phyloP scores from a whole-genome alignment of 2,329 filamentous ascomycete genomes.

The Talaromyces sp. region DNA sequence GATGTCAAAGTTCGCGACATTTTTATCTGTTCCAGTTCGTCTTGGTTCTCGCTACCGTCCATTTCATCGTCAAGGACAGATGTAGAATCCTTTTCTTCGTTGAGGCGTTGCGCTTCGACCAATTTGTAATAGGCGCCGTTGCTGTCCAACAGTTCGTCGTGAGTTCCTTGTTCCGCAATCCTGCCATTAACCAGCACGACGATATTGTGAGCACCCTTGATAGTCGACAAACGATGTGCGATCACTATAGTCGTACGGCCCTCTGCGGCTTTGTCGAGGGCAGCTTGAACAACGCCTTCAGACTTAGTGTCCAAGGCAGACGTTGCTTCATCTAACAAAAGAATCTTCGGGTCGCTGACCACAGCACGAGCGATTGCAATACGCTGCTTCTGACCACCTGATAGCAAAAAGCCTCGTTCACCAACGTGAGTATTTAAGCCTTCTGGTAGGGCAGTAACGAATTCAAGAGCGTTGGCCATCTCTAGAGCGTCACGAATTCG shows the following conservation, averaged over 20 bases:
- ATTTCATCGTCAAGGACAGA: conserved; percentile 15
- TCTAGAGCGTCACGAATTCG: conserved; percentile 27
- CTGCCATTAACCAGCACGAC: conserved; percentile 41
- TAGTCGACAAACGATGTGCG: conserved; percentile 43
- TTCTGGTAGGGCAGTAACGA: conserved; percentile 68
- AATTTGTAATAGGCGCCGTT: conserved; percentile 39
- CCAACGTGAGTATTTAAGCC: conserved; percentile 82
- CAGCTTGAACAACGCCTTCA: conserved; percentile 80
- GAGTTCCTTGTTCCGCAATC: conserved; percentile 43
- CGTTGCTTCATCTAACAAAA: conserved; percentile 87
- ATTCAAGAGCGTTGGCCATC: conserved; percentile 64
- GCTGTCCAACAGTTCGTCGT: conserved; percentile 32
- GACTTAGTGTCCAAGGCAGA: conserved; percentile 82
- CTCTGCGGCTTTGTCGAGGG: conserved; percentile 67
- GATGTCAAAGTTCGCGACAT: conserved; percentile 20
- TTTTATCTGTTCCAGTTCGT: conserved; percentile 24
- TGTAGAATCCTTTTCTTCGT: conserved; percentile 50
- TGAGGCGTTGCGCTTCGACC: conserved; percentile 52
- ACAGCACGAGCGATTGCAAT: conserved; percentile 81
- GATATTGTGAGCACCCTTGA: conserved; percentile 43
- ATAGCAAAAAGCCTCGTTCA: conserved; percentile 75
- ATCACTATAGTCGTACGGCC: conserved; percentile 41
- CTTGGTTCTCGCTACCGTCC: conserved; percentile 23
- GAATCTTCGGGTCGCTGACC: conserved; percentile 73
- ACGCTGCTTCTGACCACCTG: conserved; percentile 88